Base-by-base conservation (phyloP, 2,329 filamentous ascomycete species). In the Arthrobotrys iridis region DNA sequence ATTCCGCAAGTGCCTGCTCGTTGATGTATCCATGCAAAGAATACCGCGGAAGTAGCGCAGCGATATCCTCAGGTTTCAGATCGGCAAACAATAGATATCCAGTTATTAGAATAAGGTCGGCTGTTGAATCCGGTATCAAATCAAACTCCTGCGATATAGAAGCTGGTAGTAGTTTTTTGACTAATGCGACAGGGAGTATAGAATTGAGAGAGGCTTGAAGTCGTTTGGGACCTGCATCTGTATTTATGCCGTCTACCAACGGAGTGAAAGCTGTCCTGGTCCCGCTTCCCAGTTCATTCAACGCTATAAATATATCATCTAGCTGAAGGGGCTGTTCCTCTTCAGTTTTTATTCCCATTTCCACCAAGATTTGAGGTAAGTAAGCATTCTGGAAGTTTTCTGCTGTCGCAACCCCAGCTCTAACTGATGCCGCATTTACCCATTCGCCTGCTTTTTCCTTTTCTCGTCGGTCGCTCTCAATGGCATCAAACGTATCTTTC, bases 21-120 rank as follows among this genome's bases (percentile, higher is more conserved):
- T 37, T 58, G 10, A 62, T 52, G 26, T 55, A 60, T 13, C 57
- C 58, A 43, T 50, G 15, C 43, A 52, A 41, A 37, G 65, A 45
- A 77, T 62, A 24, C 28, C 40, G 66, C 2, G 71, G 63, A 13
- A 60, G 50, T 26, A 78, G 48, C 10, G 22, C 35, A 7, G 64
- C 65, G 0, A 79, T 45, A 10, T 77, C 68, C 26, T 66, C 43
- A 1, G 78, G 78, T 18, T 60, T 43, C 20, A 79, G 57, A 15
- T 60, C 71, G 4, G 77, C 71, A 50, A 67, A 79, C 3, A 78
- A 24, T 1, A 78, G 71, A 35, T 79, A 78, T 13, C 73, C 77
- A 18, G 78, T 79, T 2, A 79, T 24, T 1, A 77, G 57, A 22
- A 59, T 66, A 45, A 62, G n/a, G 46, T 76, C 72, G 5, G 24